phyloP scores from a whole-genome alignment of 2,329 filamentous ascomycete species.

The Pezicula radicicola region DNA sequence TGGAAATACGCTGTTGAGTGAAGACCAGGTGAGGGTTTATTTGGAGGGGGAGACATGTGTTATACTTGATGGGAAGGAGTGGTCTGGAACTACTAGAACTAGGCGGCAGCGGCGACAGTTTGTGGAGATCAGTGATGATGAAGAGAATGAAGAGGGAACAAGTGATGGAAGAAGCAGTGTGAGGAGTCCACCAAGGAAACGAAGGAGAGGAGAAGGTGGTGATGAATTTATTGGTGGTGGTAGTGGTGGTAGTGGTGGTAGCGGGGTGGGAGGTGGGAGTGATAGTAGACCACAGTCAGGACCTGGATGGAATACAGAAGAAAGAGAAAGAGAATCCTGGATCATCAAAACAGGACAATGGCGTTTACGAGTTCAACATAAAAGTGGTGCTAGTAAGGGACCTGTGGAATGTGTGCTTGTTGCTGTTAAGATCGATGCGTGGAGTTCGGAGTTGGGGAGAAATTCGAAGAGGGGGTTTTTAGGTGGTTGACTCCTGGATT shows the following conservation, averaged over 20 bases:
- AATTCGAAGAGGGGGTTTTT: constrained; percentile 68
- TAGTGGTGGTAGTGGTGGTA: constrained; percentile 3
- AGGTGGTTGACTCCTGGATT: no score
- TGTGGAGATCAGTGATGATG: not conserved
- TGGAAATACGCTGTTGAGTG: constrained; percentile 66
- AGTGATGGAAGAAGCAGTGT: no score
- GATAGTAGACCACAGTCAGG: no score
- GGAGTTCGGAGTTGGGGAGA: constrained; percentile 61
- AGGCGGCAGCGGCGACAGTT: not conserved
- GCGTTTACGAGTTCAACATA: constrained; percentile 62
- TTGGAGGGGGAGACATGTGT: constrained; percentile 60
- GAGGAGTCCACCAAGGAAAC: constrained; percentile 36
- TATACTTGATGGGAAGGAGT: constrained; percentile 54
- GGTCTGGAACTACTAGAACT: constrained; percentile 31
- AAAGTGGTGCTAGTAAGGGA: constrained; percentile 39
- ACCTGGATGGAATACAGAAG: constrained; percentile 3
- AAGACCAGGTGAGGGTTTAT: constrained; percentile 64
- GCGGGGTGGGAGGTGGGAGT: constrained; percentile 8
- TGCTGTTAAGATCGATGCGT: constrained; percentile 73
- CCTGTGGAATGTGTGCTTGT: constrained; percentile 69
- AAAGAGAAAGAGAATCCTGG: constrained; percentile 41
- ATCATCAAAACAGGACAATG: constrained; percentile 68
- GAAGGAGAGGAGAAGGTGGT: constrained; percentile 31
- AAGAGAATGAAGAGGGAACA: not conserved
- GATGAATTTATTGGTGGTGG: constrained; percentile 4